Conservation (phyloP, 1,284 basidiomycete species). For the Neonothopanus nambi region DNA sequence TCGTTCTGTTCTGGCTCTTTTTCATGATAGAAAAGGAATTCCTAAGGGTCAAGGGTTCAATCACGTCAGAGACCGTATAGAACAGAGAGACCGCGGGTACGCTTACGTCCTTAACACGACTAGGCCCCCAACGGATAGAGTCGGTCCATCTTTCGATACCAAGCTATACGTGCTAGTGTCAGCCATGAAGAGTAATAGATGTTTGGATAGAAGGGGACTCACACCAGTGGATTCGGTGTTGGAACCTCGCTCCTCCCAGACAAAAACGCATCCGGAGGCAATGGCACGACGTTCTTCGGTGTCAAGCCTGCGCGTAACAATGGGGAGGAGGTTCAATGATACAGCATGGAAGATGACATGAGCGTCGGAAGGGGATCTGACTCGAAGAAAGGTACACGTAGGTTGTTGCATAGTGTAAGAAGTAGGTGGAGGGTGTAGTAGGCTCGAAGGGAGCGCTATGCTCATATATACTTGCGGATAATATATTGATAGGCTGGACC, state of each 20-base stretch:
- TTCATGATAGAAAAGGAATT: slow-evolving; percentile 78
- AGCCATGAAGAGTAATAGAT: not conserved
- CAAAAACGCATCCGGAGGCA: slow-evolving; percentile 70
- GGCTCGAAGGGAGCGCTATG: slow-evolving; percentile 4
- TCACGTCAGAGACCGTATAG: slow-evolving; percentile 2
- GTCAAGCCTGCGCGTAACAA: slow-evolving; percentile 74
- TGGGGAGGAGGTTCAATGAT: slow-evolving; percentile 56
- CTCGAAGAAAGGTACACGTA: slow-evolving; percentile 41
- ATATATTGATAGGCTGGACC: slow-evolving; percentile 12
- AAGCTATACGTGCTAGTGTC: slow-evolving; percentile 38
- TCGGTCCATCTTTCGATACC: slow-evolving; percentile 83
- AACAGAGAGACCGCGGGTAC: slow-evolving; percentile 11
- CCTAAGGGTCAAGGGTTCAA: slow-evolving; percentile 38
- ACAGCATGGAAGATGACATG: slow-evolving; percentile 78
- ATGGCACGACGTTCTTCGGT: slow-evolving; percentile 68
- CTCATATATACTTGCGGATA: slow-evolving; percentile 17
- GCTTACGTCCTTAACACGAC: slow-evolving; percentile 71
- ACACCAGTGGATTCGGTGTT: slow-evolving; percentile 69
- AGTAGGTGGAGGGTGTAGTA: slow-evolving; percentile 16
- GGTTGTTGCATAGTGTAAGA: slow-evolving; percentile 38
- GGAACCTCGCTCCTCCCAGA: slow-evolving; percentile 80
- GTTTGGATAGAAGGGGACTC: slow-evolving; percentile 25
- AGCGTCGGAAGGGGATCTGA: slow-evolving; percentile 63
- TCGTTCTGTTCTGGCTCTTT: slow-evolving; percentile 47
- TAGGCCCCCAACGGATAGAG: slow-evolving; percentile 78